phyloP scores from a whole-genome alignment of 208 protist genomes.

The Trichomonas vaginalis region DNA sequence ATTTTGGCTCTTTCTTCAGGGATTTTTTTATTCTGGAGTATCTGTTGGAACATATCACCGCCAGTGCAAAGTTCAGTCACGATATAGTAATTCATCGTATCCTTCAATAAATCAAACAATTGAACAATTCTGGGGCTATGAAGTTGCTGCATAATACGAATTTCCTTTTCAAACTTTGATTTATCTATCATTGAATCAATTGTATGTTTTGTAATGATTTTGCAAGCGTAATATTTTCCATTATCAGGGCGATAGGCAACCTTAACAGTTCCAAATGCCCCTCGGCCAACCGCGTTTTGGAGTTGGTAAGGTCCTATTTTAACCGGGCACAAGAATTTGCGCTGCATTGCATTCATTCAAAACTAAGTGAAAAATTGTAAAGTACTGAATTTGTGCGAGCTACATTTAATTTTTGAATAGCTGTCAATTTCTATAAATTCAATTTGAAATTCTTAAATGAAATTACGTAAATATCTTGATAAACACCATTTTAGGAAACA shows the following conservation, averaged over 20 bases:
- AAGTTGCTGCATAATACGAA: not conserved
- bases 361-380: not conserved
- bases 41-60: not conserved
- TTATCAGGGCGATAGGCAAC: not conserved
- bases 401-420: not conserved
- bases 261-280: not conserved
- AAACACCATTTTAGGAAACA: no score
- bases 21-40: not conserved
- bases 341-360: not conserved
- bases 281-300: not conserved
- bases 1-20: not conserved
- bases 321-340: not conserved
- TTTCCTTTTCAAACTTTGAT: not conserved
- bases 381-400: not conserved
- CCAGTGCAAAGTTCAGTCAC: not conserved
- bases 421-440: no score
- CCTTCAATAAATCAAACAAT: not conserved
- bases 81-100: not conserved
- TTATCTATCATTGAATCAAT: not conserved
- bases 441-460: no score
- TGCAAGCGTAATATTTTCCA: not conserved
- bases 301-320: not conserved
- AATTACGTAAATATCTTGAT: no score
- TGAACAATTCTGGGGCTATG: not conserved
- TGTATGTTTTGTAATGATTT: not conserved